These are phyloP conservation scores for Brassica incana DNA, from an alignment of 345 rosid species.

Conservation along the genomic window DNA sequence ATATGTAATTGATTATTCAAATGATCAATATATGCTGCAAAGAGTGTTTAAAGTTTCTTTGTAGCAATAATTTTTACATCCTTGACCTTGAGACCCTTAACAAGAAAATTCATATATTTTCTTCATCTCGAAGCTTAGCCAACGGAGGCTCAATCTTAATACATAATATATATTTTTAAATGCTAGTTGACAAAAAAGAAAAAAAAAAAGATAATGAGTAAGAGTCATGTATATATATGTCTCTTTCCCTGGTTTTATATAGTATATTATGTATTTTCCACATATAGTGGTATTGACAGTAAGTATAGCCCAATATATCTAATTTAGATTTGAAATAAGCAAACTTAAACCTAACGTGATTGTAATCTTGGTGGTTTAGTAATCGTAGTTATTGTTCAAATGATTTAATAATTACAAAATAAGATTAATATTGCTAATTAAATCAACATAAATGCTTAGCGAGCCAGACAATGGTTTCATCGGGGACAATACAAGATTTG, in stretches of 20 bases:
- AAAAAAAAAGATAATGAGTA: not conserved
- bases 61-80: constrained; percentile 14
- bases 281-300: not conserved
- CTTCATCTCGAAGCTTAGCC: constrained; percentile 10
- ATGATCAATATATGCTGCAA: constrained; percentile 28
- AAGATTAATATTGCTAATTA: not conserved
- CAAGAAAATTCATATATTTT: not conserved
- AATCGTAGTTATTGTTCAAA: not conserved
- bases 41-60: constrained; percentile 2
- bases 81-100: constrained; percentile 1
- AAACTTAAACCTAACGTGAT: not conserved
- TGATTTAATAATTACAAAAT: not conserved
- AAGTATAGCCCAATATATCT: not conserved
- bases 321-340: not conserved
- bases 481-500: no score
- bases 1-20: not conserved
- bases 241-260: not conserved
- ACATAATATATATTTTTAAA: not conserved
- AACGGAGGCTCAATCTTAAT: not conserved
- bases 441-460: not conserved
- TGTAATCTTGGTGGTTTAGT: not conserved
- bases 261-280: not conserved
- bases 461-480: no score
- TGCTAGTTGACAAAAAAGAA: not conserved
- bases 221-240: not conserved